Conservation (phyloP, 2,329 filamentous ascomycete species). For the Huntiella decipiens region DNA sequence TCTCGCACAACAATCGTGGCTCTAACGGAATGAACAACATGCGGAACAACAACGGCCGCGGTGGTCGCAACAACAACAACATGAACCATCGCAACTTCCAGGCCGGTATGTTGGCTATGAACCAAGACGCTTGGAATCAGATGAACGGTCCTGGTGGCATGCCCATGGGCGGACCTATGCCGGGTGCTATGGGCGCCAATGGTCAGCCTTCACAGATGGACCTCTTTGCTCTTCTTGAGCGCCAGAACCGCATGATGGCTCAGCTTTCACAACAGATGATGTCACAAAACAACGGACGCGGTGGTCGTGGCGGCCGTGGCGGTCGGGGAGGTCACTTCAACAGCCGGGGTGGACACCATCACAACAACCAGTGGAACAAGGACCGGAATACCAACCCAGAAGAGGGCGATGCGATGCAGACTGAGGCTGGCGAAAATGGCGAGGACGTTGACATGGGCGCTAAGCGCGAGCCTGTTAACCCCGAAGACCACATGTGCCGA, state of each 20-base stretch:
- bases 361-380: constrained; percentile 20
- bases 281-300: constrained; percentile 18
- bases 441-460: constrained; percentile 47
- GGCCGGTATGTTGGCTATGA: constrained; percentile 25
- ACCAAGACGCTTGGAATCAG: constrained; percentile 22
- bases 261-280: constrained; percentile 48
- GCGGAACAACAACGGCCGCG: constrained; percentile 15
- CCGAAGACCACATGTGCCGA: constrained; percentile 60
- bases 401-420: constrained; percentile 18
- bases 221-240: constrained; percentile 63
- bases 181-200: constrained; percentile 14
- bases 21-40: constrained; percentile 9
- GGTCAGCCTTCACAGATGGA: constrained; percentile 24
- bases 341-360: constrained; percentile 27
- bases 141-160: constrained; percentile 17
- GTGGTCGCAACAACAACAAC: constrained; percentile 15
- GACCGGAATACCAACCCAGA: constrained; percentile 13
- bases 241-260: constrained; percentile 73
- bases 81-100: constrained; percentile 34
- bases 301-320: constrained; percentile 33
- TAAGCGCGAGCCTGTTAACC: constrained; percentile 33
- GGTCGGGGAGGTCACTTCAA: constrained; percentile 36
- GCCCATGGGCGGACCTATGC: constrained; percentile 5
- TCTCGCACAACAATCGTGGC: constrained; percentile 45
- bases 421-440: constrained; percentile 19